A percentile compares a stretch with the other conserved stretches of the same genome.
These are phyloP conservation scores for Rhizoclosmatium globosum DNA, from an alignment of 192 early-diverging fungal species.

Conservation along the genomic window DNA sequence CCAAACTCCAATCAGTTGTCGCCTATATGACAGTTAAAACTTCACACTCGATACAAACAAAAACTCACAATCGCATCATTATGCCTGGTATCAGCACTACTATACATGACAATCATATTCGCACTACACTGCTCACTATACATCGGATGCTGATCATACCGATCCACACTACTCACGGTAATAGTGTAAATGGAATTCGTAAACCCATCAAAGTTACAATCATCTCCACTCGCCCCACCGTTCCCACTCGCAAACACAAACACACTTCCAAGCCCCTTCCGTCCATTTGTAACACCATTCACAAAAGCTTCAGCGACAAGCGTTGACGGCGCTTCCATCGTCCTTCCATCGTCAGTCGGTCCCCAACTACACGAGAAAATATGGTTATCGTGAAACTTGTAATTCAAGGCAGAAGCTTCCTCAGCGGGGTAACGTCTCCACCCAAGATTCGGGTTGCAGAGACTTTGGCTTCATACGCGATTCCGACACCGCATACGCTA, in stretches of 20 bases:
- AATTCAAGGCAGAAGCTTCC: constrained; percentile 90
- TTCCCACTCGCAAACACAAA: constrained; percentile 96
- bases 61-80: constrained; percentile 12
- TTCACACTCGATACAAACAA: neutral
- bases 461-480: constrained; percentile 87
- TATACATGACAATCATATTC: constrained; percentile 87
- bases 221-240: constrained; percentile 79
- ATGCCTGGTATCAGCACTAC: constrained; percentile 54
- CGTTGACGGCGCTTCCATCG: constrained; percentile 82
- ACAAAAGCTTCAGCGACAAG: constrained; percentile 83
- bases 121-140: constrained; percentile 92
- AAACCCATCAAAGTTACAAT: constrained; percentile 94
- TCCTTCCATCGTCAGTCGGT: constrained; percentile 85
- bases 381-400: constrained; percentile 84
- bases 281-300: constrained; percentile 86
- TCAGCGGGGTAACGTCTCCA: constrained; percentile 84
- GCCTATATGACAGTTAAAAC: constrained; percentile 55
- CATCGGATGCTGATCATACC: constrained; percentile 74
- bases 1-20: constrained; percentile 81
- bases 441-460: constrained; percentile 89
- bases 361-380: constrained; percentile 99
- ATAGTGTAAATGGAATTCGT: constrained; percentile 96
- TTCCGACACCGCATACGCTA: constrained; percentile 91
- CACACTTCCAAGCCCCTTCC: constrained; percentile 83
- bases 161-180: constrained; percentile 87